These are phyloP conservation scores for Anthracocystis setariae DNA, from an alignment of 1,284 basidiomycete genomes.

Conservation along the genomic window DNA sequence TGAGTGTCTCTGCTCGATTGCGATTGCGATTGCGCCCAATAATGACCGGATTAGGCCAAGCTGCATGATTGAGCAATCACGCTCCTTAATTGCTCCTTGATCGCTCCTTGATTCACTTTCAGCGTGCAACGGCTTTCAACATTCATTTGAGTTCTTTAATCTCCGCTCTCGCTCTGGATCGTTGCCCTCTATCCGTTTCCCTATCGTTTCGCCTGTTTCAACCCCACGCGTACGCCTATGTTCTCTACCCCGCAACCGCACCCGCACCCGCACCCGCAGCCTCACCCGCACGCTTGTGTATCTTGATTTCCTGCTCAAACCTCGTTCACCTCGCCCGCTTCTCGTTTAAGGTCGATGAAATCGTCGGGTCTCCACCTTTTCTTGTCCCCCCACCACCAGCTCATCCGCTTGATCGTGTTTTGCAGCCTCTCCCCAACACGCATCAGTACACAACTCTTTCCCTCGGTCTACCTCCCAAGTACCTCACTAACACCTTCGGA, in stretches of 20 bases:
- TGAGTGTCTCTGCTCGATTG: not conserved
- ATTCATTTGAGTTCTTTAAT: conserved; percentile 1
- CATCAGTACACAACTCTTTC: not conserved
- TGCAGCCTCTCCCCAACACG: conserved; percentile 1
- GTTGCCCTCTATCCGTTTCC: not conserved
- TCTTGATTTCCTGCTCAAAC: not conserved
- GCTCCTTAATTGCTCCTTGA: too few species aligned
- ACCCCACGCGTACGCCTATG: not conserved
- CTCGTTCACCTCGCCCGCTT: not conserved
- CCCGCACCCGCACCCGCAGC: too few species aligned
- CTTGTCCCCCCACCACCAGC: conserved; percentile 4
- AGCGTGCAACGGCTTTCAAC: conserved; percentile 11
- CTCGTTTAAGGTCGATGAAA: conserved; percentile 6
- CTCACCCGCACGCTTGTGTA: not conserved
- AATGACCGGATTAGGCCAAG: conserved; percentile 32
- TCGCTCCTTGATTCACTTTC: too few species aligned
- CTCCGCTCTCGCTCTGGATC: not conserved
- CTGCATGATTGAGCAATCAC: conserved; percentile 16
- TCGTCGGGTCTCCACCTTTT: not conserved
- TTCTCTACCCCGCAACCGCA: not conserved
- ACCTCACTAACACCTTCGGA: not conserved
- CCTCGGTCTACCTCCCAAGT: not conserved
- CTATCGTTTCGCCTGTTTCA: not conserved
- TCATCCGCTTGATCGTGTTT: not conserved
- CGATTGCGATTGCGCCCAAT: too few species aligned